Evolutionary conservation across 257 asterid species (phyloP).

Genomic region (Perilla frutescens): DNA sequence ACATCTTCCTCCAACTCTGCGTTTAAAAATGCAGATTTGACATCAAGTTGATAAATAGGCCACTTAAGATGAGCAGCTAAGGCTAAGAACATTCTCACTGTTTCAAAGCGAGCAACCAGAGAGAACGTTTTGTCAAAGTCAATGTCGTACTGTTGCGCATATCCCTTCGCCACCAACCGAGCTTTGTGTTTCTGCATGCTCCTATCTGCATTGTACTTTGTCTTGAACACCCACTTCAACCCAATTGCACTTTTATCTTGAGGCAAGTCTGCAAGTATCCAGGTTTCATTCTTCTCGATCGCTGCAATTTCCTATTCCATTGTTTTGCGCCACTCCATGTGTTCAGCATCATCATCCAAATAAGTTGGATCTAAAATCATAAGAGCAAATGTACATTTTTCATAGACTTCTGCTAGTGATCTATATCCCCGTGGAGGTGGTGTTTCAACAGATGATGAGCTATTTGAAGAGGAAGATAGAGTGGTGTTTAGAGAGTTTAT

Average conservation of each 20-base stretch:
- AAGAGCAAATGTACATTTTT: constrained; percentile 3
- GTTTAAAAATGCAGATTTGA: neutral
- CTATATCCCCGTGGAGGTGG: neutral
- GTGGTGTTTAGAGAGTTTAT: neutral
- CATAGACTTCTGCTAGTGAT: neutral
- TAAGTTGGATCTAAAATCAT: neutral
- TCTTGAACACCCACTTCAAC: constrained; percentile 24
- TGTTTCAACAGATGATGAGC: neutral
- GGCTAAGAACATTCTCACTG: constrained; percentile 1
- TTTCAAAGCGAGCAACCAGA: constrained; percentile 13
- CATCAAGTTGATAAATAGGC: constrained; percentile 31
- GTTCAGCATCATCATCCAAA: neutral
- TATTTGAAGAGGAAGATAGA: neutral
- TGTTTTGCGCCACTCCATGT: neutral
- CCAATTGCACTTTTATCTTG: neutral
- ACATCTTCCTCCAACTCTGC: neutral
- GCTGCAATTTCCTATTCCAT: neutral
- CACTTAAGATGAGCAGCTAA: constrained; percentile 1
- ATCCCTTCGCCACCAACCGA: constrained; percentile 15
- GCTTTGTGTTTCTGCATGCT: constrained; percentile 21
- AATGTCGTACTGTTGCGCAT: neutral
- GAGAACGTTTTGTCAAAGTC: constrained; percentile 25
- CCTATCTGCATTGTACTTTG: constrained; percentile 18
- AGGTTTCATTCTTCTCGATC: constrained; percentile 25
- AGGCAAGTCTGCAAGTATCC: constrained; percentile 12